Conservation (phyloP, 2,329 filamentous ascomycete genomes). For the Albophoma yamanashiensis region DNA sequence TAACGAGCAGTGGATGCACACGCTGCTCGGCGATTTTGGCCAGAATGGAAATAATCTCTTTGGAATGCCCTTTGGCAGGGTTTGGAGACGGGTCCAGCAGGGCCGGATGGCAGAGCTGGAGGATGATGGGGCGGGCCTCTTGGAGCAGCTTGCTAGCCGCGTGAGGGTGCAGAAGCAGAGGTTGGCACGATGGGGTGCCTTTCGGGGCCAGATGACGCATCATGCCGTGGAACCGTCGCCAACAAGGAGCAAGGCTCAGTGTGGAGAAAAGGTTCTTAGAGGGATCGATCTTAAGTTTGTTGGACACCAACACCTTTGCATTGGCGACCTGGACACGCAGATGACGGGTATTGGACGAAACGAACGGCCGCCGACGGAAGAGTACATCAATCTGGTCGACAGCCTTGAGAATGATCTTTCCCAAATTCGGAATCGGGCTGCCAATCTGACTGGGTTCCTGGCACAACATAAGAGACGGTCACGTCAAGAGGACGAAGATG, state of each 20-base stretch:
- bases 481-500: conserved; percentile 1
- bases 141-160: conserved; percentile 62
- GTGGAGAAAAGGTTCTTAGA: conserved; percentile 14
- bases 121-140: conserved; percentile 36
- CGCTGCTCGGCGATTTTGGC: conserved; percentile 55
- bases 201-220: conserved; percentile 39
- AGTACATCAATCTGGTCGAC: conserved; percentile 33
- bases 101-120: conserved; percentile 48
- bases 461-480: not conserved
- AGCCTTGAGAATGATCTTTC: conserved; percentile 30
- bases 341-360: conserved; percentile 12
- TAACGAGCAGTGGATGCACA: conserved; percentile 61
- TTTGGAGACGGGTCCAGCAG: conserved; percentile 59
- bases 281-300: conserved; percentile 45
- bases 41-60: conserved; percentile 52
- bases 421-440: conserved; percentile 10
- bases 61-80: conserved; percentile 52
- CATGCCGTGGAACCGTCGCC: conserved; percentile 11
- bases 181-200: conserved; percentile 64
- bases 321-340: conserved; percentile 21
- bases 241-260: conserved; percentile 10
- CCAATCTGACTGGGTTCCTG: conserved; percentile 10
- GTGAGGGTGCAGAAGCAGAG: conserved; percentile 57
- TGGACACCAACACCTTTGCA: conserved; percentile 36
- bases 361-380: conserved; percentile 18